Conservation (phyloP, 805 yeast species). For the Yarrowia yakushimensis region DNA sequence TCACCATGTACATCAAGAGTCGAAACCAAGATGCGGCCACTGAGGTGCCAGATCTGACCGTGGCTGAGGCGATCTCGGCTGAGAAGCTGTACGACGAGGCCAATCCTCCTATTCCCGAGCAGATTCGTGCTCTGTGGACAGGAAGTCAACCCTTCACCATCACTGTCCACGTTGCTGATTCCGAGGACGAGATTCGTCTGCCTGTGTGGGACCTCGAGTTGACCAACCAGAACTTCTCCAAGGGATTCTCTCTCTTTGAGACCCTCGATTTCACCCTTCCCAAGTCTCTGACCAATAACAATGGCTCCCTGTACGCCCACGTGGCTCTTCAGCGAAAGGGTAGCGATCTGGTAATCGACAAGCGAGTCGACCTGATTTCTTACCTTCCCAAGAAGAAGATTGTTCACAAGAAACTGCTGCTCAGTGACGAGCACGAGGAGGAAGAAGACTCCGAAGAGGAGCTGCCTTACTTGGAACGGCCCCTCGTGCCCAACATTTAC, state of each 20-base stretch:
- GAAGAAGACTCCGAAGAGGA: constrained; percentile 28
- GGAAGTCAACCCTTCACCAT: not conserved
- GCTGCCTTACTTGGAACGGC: not conserved
- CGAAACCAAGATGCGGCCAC: not conserved
- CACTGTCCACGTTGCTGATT: not conserved
- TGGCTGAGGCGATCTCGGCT: not conserved
- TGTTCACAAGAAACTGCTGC: constrained; percentile 35
- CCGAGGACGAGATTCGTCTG: not conserved
- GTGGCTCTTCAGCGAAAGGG: constrained; percentile 26
- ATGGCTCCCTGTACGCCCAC: constrained; percentile 41
- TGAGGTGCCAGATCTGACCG: constrained; percentile 4
- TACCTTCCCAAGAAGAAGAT: constrained; percentile 36
- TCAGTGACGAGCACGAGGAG: constrained; percentile 33
- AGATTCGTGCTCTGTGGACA: not conserved
- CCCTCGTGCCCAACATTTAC: constrained; percentile 39
- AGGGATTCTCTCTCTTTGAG: not conserved
- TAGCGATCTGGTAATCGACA: not conserved
- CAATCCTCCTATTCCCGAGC: not conserved
- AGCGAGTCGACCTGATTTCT: constrained; percentile 29
- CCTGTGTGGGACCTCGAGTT: constrained; percentile 1
- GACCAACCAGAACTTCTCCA: not conserved
- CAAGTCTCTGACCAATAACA: constrained; percentile 23
- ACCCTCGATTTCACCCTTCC: not conserved
- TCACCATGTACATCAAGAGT: not conserved
- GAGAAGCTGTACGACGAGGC: not conserved